These are phyloP conservation scores for Carallia pectinifolia DNA, from an alignment of 345 rosid species.

Conservation along the genomic window DNA sequence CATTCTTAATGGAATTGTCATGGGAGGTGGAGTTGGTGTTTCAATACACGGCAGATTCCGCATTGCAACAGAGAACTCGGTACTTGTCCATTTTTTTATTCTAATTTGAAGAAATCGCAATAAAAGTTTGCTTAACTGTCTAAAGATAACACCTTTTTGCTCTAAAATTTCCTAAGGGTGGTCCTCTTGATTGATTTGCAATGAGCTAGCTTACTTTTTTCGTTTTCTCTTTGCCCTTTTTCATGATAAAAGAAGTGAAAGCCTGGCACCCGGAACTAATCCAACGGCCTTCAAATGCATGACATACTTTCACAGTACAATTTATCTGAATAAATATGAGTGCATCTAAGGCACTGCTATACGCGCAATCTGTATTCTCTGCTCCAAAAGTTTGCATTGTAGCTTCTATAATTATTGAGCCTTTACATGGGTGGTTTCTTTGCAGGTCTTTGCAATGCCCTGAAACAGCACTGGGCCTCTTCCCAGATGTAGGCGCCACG, in stretches of 20 bases:
- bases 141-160: neutral
- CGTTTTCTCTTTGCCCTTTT: neutral
- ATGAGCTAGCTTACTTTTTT: neutral
- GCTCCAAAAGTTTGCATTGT: neutral
- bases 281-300: neutral
- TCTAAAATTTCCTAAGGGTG: neutral
- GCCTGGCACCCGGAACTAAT: neutral
- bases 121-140: neutral
- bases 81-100: constrained; percentile 19
- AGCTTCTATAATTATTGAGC: neutral
- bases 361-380: neutral
- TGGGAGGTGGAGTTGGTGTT: constrained; percentile 89
- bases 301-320: neutral
- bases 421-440: neutral
- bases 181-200: neutral
- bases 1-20: constrained; percentile 72
- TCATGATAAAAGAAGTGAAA: neutral
- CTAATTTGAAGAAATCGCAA: constrained; percentile 7
- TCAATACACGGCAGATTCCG: constrained; percentile 78
- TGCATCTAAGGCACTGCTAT: no score
- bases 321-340: no score
- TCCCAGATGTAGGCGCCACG: constrained; percentile 84
- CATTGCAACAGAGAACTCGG: constrained; percentile 77
- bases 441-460: constrained; percentile 86
- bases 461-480: constrained; percentile 81